These are phyloP conservation scores for Vachellia pachyceras DNA, from an alignment of 306 rosid species.

Conservation along the genomic window DNA sequence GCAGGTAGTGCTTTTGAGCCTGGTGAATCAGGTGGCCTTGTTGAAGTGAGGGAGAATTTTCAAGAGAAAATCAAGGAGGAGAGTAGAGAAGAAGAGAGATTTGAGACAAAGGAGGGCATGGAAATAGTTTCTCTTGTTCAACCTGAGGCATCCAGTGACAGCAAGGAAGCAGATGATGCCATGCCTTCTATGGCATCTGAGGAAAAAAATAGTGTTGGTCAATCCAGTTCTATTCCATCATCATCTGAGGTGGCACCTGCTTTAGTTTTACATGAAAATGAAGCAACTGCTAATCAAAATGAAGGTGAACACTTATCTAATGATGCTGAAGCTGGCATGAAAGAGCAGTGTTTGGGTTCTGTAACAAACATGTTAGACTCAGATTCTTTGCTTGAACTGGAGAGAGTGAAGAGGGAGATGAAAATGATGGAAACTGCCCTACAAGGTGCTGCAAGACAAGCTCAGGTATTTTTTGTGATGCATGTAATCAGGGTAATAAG, in stretches of 20 bases:
- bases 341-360: constrained; percentile 56
- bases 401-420: constrained; percentile 78
- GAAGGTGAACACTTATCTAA: constrained; percentile 47
- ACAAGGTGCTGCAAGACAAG: constrained; percentile 98
- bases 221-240: constrained; percentile 44
- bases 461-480: constrained; percentile 72
- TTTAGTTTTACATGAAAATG: constrained; percentile 51
- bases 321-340: constrained; percentile 48
- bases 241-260: constrained; percentile 46
- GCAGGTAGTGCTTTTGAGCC: constrained; percentile 34
- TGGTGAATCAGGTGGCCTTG: constrained; percentile 32
- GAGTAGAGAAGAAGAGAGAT: constrained; percentile 35
- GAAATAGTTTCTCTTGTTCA: constrained; percentile 39
- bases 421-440: constrained; percentile 96
- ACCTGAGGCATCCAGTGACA: constrained; percentile 39
- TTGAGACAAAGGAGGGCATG: constrained; percentile 45
- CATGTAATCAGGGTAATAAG: constrained; percentile 9
- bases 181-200: constrained; percentile 27
- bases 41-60: constrained; percentile 46
- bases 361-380: constrained; percentile 48
- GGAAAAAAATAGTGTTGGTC: constrained; percentile 42
- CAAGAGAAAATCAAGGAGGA: constrained; percentile 38
- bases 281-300: constrained; percentile 40
- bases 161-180: constrained; percentile 40
- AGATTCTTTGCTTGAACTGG: constrained; percentile 64